Conservation (phyloP, 306 rosid genomes). For the Trifolium repens region DNA sequence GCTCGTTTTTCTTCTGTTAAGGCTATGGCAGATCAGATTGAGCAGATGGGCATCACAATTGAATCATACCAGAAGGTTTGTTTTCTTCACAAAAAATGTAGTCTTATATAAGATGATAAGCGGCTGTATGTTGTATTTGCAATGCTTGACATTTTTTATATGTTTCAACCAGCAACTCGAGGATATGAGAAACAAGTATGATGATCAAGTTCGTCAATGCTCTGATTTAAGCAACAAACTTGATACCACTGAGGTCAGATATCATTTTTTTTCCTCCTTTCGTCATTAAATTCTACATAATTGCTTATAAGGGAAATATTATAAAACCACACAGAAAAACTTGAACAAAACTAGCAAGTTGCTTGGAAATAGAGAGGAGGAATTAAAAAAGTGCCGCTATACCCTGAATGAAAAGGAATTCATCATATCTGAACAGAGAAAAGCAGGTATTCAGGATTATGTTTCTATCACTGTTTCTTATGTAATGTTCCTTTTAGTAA, state of each 20-base stretch:
- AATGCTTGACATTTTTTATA: conserved; percentile 10
- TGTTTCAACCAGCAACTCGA: conserved; percentile 66
- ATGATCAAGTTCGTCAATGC: conserved; percentile 70
- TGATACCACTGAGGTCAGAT: conserved; percentile 80
- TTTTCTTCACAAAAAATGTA: background rate
- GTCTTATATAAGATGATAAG: background rate
- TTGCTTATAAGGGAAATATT: conserved; percentile 8
- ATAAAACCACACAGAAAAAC: conserved; percentile 59
- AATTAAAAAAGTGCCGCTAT: conserved; percentile 69
- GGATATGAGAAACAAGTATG: conserved; percentile 69
- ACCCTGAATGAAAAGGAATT: conserved; percentile 73
- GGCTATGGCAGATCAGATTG: conserved; percentile 96
- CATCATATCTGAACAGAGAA: conserved; percentile 81
- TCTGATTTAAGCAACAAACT: conserved; percentile 75
- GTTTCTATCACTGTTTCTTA: conserved; percentile 14
- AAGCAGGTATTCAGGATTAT: conserved; percentile 67
- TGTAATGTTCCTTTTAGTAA: background rate
- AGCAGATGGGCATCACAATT: conserved; percentile 74
- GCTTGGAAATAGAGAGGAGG: conserved; percentile 75
- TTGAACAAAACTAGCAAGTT: conserved; percentile 66
- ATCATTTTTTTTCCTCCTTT: background rate
- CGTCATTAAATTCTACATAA: background rate
- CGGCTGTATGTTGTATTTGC: background rate
- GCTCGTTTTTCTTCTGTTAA: conserved; percentile 39
- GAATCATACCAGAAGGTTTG: conserved; percentile 86